phyloP scores from a whole-genome alignment of 441 rosid genomes.

The Gossypium gossypioides region DNA sequence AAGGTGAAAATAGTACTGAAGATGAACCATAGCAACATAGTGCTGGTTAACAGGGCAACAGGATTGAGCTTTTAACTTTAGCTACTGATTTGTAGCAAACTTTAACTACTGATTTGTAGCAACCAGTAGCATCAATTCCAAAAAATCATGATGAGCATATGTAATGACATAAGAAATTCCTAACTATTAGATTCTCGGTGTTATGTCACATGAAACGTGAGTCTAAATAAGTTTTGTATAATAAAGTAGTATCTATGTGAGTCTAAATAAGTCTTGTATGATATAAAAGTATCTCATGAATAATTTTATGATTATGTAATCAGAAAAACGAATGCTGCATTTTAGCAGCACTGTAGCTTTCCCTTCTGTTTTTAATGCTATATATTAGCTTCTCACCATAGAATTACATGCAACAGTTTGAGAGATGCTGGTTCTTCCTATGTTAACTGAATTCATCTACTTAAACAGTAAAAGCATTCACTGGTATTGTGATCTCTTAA shows the following conservation, averaged over 20 bases:
- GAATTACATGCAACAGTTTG: neutral
- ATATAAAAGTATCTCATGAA: neutral
- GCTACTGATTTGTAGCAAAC: neutral
- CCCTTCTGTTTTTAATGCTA: neutral
- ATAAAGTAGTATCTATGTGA: neutral
- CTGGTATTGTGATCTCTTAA: neutral
- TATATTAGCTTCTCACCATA: neutral
- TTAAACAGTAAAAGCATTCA: neutral
- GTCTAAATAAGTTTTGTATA: neutral
- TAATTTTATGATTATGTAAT: neutral
- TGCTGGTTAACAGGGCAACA: neutral
- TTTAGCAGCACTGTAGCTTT: neutral
- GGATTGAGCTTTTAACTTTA: neutral
- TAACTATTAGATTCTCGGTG: neutral
- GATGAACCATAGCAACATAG: neutral
- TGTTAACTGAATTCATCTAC: neutral
- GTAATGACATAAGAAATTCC: neutral
- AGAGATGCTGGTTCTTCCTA: neutral
- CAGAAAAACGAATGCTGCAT: neutral
- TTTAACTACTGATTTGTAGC: neutral
- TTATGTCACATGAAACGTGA: neutral
- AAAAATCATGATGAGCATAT: neutral
- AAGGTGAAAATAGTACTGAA: neutral
- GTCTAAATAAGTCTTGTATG: neutral
- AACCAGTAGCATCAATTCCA: neutral